Percentiles rank a stretch among this genome's conserved stretches.
Evolutionary conservation across 192 early-diverging fungal species (phyloP).

Genomic region (Backusella sp.): DNA sequence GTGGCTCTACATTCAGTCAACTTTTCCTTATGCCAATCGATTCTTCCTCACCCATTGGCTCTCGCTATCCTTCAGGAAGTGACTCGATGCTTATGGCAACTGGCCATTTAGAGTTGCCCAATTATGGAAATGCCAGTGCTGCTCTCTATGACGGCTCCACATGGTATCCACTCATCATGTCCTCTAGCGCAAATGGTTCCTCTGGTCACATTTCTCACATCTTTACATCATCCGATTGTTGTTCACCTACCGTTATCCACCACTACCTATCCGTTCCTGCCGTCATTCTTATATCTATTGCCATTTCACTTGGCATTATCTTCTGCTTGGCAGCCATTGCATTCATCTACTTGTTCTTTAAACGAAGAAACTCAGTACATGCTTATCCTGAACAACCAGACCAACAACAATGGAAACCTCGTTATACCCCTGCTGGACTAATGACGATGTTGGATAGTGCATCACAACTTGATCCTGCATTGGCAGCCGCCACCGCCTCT

Average conservation of each 20-base stretch:
- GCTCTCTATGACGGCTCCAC: conserved; percentile 49
- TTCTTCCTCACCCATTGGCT: not conserved
- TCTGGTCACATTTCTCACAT: conserved; percentile 24
- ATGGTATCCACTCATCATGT: conserved; percentile 45
- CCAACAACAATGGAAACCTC: conserved; percentile 18
- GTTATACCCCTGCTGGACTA: conserved; percentile 3
- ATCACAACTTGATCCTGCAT: conserved; percentile 4
- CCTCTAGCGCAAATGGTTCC: conserved; percentile 28
- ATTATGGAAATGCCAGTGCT: conserved; percentile 38
- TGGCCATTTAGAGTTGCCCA: conserved; percentile 38
- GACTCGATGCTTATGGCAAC: conserved; percentile 40
- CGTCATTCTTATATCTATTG: conserved; percentile 69
- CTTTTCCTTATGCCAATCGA: conserved; percentile 15
- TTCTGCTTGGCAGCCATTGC: conserved; percentile 61
- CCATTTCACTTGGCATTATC: conserved; percentile 64
- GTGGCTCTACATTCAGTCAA: conserved; percentile 7
- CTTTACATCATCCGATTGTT: conserved; percentile 13
- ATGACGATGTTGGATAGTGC: conserved; percentile 21
- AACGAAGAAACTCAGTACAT: conserved; percentile 5
- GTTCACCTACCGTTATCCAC: not conserved
- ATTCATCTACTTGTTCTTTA: conserved; percentile 45
- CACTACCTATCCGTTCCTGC: conserved; percentile 49
- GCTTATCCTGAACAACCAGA: conserved; percentile 18
- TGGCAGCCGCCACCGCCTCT: conserved; percentile 1
- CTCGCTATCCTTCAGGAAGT: conserved; percentile 4